phyloP scores from a whole-genome alignment of 768 basidiomycete genomes.

The Rhodocollybia butyracea region DNA sequence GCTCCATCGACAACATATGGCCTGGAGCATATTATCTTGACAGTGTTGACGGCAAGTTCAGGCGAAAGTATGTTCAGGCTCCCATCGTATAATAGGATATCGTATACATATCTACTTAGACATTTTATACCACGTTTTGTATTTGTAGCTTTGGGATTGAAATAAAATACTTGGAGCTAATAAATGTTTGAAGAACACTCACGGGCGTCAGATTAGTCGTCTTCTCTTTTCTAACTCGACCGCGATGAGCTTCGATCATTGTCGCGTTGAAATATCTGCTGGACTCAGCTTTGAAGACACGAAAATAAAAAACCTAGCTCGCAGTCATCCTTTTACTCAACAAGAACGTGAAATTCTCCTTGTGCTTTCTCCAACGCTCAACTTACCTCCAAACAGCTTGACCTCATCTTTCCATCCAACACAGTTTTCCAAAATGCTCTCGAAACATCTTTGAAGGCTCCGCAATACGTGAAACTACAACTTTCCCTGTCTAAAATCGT shows the following conservation, averaged over 20 bases:
- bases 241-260: conserved; percentile 14
- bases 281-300: conserved; percentile 8
- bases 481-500: conserved; percentile 42
- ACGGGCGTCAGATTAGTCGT: not conserved
- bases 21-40: conserved; percentile 92
- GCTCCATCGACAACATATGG: conserved; percentile 90
- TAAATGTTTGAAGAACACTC: conserved; percentile 1
- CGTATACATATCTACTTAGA: too few species aligned
- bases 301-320: conserved; percentile 31
- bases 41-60: conserved; percentile 84
- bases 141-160: conserved; percentile 10
- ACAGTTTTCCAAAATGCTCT: conserved; percentile 36
- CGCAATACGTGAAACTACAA: conserved; percentile 39
- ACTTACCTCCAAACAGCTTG: conserved; percentile 40
- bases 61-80: conserved; percentile 76
- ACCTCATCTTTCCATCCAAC: conserved; percentile 55
- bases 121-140: too few species aligned
- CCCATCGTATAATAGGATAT: conserved; percentile 35
- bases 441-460: conserved; percentile 31
- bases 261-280: conserved; percentile 18
- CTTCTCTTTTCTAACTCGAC: too few species aligned
- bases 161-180: not conserved
- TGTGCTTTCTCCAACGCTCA: not conserved
- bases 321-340: conserved; percentile 48
- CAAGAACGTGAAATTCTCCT: conserved; percentile 35